Conservation (phyloP, 495 filamentous ascomycete genomes). For the Aspergillus coremiiformis region DNA sequence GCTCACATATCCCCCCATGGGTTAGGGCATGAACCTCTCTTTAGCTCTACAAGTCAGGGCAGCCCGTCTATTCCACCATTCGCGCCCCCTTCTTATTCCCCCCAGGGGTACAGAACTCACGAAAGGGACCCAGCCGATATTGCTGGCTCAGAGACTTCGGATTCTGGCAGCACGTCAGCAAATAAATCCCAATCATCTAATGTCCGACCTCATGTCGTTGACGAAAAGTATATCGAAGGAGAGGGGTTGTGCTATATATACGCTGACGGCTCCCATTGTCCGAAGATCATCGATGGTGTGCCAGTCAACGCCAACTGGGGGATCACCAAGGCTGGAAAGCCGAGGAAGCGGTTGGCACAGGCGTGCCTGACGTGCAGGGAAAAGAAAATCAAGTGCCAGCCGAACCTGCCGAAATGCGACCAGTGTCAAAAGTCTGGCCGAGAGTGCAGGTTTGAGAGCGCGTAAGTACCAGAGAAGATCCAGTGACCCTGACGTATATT, state of each 20-base stretch:
- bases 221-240: conserved; percentile 53
- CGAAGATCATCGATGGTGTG: conserved; percentile 76
- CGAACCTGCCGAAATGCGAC: conserved; percentile 73
- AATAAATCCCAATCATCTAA: conserved; percentile 13
- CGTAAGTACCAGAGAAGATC: conserved; percentile 50
- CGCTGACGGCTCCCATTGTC: conserved; percentile 77
- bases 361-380: conserved; percentile 86
- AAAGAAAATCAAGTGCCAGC: conserved; percentile 96
- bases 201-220: conserved; percentile 39
- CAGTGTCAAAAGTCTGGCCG: conserved; percentile 87
- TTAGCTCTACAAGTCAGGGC: background rate
- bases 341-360: conserved; percentile 79
- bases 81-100: conserved; percentile 9
- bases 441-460: conserved; percentile 78
- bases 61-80: conserved; percentile 3
- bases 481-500: background rate
- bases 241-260: conserved; percentile 83
- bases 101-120: conserved; percentile 11
- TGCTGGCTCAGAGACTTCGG: conserved; percentile 15
- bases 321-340: conserved; percentile 86
- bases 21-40: conserved; percentile 15
- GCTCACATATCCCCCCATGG: conserved; percentile 27
- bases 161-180: background rate
- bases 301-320: conserved; percentile 88
- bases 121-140: conserved; percentile 16